Conservation (phyloP, 2,329 filamentous ascomycete genomes). For the Dactylonectria macrodidyma region DNA sequence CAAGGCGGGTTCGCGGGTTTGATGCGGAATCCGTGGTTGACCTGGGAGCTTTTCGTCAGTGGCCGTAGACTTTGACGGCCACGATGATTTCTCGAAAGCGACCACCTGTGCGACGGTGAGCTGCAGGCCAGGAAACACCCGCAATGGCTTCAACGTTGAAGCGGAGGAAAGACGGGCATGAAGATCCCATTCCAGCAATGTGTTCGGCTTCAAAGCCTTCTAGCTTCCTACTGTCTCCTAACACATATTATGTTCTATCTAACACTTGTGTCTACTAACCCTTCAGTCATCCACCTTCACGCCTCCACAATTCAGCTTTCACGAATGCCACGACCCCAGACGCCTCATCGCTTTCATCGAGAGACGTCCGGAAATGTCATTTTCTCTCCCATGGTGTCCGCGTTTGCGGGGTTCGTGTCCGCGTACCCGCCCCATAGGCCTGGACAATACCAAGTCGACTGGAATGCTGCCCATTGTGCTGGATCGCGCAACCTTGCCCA, state of each 20-base stretch:
- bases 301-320: too few species aligned
- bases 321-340: too few species aligned
- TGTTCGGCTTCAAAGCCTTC: not conserved
- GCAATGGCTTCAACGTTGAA: not conserved
- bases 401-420: too few species aligned
- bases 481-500: conserved; percentile 33
- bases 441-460: conserved; percentile 29
- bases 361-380: too few species aligned
- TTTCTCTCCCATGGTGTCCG: too few species aligned
- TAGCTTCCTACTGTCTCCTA: not conserved
- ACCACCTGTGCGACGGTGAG: not conserved
- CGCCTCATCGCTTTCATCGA: too few species aligned
- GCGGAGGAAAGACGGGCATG: not conserved
- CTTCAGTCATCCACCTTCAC: too few species aligned
- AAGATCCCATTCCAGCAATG: not conserved
- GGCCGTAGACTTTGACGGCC: conserved; percentile 33
- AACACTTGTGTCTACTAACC: too few species aligned
- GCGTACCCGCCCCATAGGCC: too few species aligned
- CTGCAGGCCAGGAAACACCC: not conserved
- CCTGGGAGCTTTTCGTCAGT: conserved; percentile 27
- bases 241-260: too few species aligned
- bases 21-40: conserved; percentile 2
- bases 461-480: conserved; percentile 42
- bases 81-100: conserved; percentile 29
- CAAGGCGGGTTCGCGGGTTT: not conserved